Evolutionary conservation across 768 basidiomycete genomes (phyloP).

Genomic region (Paxillus rubicundulus): DNA sequence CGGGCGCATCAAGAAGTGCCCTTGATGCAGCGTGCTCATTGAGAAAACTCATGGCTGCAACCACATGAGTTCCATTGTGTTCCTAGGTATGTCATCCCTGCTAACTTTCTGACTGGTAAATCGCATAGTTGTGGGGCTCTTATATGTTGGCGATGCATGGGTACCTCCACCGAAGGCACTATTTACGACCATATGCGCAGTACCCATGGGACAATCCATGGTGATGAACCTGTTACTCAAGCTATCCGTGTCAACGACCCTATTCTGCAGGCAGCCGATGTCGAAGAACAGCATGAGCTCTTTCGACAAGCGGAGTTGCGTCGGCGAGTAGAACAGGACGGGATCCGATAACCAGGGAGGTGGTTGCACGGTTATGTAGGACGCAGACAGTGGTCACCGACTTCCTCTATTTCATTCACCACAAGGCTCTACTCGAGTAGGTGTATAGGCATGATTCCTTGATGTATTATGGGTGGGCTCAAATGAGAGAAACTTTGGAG

Average conservation of each 20-base stretch:
- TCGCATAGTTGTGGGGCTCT: constrained; percentile 61
- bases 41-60: constrained; percentile 75
- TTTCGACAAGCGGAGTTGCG: constrained; percentile 12
- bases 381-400: too few relatives aligned
- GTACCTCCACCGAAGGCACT: constrained; percentile 25
- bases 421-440: too few relatives aligned
- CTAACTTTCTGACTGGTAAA: too few relatives aligned
- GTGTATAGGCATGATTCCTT: too few relatives aligned
- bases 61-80: constrained; percentile 49
- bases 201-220: constrained; percentile 32
- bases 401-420: too few relatives aligned
- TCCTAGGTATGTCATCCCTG: not conserved
- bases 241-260: constrained; percentile 10
- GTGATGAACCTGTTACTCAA: constrained; percentile 2
- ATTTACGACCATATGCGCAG: constrained; percentile 40
- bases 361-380: constrained; percentile 23
- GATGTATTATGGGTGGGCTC: too few relatives aligned
- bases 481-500: too few relatives aligned
- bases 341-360: not conserved
- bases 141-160: constrained; percentile 69
- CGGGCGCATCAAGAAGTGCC: constrained; percentile 65
- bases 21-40: constrained; percentile 63
- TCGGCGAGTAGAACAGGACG: not conserved
- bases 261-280: constrained; percentile 3
- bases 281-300: constrained; percentile 22